These are phyloP conservation scores for Grammothele lineata DNA, from an alignment of 768 basidiomycete genomes.

Conservation along the genomic window DNA sequence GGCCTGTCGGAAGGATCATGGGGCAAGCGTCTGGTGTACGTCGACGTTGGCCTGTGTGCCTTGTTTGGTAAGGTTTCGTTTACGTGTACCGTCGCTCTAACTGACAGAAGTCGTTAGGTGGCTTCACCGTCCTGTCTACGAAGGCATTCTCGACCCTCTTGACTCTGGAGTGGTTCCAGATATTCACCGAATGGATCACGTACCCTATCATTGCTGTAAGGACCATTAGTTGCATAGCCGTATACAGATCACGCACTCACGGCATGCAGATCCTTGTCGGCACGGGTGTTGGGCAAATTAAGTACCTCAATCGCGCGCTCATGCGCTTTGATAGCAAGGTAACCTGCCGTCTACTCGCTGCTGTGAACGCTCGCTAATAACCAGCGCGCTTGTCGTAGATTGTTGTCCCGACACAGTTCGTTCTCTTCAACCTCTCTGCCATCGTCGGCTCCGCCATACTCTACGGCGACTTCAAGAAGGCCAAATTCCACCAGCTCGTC, in stretches of 20 bases:
- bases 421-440: constrained; percentile 89
- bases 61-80: constrained; percentile 60
- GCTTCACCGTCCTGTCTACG: constrained; percentile 90
- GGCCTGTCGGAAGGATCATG: constrained; percentile 59
- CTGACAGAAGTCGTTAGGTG: too few relatives aligned
- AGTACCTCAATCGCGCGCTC: constrained; percentile 80
- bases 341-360: neutral
- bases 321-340: constrained; percentile 95
- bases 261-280: constrained; percentile 56
- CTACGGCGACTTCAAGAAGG: constrained; percentile 87
- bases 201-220: constrained; percentile 74
- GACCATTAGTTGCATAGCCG: too few relatives aligned
- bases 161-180: constrained; percentile 69
- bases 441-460: constrained; percentile 91
- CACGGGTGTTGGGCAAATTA: constrained; percentile 81
- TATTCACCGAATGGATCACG: constrained; percentile 78
- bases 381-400: constrained; percentile 37
- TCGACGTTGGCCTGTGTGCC: constrained; percentile 88
- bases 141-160: constrained; percentile 89
- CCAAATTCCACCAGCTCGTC: constrained; percentile 75
- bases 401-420: constrained; percentile 94
- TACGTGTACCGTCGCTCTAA: too few relatives aligned
- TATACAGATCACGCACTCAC: too few relatives aligned
- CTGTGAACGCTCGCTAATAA: too few relatives aligned
- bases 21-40: constrained; percentile 67